These are phyloP conservation scores for Plasmodium ovale DNA, from an alignment of 169 alveolate genomes.

Conservation along the genomic window DNA sequence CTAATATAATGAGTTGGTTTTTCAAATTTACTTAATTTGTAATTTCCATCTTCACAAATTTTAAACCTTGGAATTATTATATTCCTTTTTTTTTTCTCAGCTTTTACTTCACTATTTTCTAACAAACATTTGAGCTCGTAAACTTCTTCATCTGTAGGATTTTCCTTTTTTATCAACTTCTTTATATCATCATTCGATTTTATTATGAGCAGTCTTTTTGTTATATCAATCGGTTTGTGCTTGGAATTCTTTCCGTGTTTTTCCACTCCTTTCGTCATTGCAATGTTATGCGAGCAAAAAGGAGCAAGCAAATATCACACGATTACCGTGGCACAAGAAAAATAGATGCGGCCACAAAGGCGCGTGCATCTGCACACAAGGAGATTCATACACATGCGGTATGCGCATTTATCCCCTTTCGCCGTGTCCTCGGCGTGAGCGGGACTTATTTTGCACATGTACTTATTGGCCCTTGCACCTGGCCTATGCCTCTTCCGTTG, in stretches of 20 bases:
- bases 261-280: slow-evolving; percentile 41
- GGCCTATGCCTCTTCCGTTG: no score
- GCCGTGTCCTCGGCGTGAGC: no score
- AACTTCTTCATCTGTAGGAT: slow-evolving; percentile 53
- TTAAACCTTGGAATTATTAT: slow-evolving; percentile 70
- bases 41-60: slow-evolving; percentile 62
- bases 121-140: slow-evolving; percentile 12
- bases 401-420: no score
- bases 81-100: slow-evolving; percentile 60
- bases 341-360: neutral
- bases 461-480: no score
- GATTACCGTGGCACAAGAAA: neutral
- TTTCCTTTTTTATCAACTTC: slow-evolving; percentile 56
- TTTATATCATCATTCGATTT: slow-evolving; percentile 56
- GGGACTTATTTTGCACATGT: no score
- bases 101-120: slow-evolving; percentile 37
- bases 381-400: no score
- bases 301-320: neutral
- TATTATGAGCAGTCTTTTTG: slow-evolving; percentile 32
- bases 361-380: no score
- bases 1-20: slow-evolving; percentile 87
- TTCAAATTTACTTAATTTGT: slow-evolving; percentile 67
- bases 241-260: slow-evolving; percentile 8
- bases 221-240: slow-evolving; percentile 27
- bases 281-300: neutral